These are phyloP conservation scores for Phyllosticta citrichinensis DNA, from an alignment of 2,329 filamentous ascomycete species.

Conservation along the genomic window DNA sequence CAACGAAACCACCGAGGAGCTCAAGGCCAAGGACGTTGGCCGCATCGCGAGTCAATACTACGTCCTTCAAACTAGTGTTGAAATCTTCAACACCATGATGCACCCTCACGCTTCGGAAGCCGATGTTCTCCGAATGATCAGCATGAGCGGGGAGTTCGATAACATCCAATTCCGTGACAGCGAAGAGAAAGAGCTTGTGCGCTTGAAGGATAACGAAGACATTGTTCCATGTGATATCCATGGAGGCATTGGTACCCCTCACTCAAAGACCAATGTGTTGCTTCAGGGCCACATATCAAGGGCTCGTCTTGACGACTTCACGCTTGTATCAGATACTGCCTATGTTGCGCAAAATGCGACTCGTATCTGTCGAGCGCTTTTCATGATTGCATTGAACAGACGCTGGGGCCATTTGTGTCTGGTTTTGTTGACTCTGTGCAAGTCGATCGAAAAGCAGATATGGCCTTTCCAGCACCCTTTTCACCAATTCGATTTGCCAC, in stretches of 20 bases:
- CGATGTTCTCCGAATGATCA: slow-evolving; percentile 91
- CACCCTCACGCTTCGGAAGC: slow-evolving; percentile 73
- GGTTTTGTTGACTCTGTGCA: slow-evolving; percentile 81
- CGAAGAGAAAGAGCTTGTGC: slow-evolving; percentile 77
- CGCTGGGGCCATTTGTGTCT: slow-evolving; percentile 94
- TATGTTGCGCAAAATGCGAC: slow-evolving; percentile 95
- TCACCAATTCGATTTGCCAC: slow-evolving; percentile 85
- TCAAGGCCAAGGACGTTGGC: slow-evolving; percentile 88
- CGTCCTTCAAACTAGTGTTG: slow-evolving; percentile 82
- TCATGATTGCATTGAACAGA: slow-evolving; percentile 94
- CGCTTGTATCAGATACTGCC: slow-evolving; percentile 78
- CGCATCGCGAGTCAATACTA: slow-evolving; percentile 97
- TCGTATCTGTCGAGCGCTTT: slow-evolving; percentile 85
- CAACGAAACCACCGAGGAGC: slow-evolving; percentile 86
- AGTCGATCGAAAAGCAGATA: slow-evolving; percentile 91
- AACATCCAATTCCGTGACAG: slow-evolving; percentile 89
- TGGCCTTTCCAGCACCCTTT: slow-evolving; percentile 95
- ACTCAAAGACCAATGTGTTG: slow-evolving; percentile 91
- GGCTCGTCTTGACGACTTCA: slow-evolving; percentile 83
- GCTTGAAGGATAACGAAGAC: slow-evolving; percentile 53
- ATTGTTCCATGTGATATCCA: slow-evolving; percentile 67
- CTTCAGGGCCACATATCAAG: slow-evolving; percentile 90
- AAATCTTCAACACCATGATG: slow-evolving; percentile 97
- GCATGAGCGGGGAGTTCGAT: slow-evolving; percentile 95
- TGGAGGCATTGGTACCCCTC: slow-evolving; percentile 54